Evolutionary conservation across 164 flowering plant species (phyloP).

Genomic region (Chimonanthus praecox): DNA sequence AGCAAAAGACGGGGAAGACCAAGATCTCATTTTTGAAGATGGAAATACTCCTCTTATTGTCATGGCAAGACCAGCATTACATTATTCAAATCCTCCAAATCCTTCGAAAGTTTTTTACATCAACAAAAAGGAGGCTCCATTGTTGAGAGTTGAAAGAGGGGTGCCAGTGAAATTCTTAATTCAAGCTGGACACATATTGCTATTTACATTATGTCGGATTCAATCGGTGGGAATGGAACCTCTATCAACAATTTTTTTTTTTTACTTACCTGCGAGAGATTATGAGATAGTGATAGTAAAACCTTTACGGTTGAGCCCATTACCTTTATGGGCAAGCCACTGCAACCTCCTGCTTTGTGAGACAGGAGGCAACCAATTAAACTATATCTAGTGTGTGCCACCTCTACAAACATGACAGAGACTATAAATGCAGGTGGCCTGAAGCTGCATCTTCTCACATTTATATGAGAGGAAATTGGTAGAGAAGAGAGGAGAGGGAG

Average conservation of each 20-base stretch:
- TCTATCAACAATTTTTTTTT: constrained; percentile 32
- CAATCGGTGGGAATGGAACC: constrained; percentile 91
- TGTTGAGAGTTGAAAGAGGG: constrained; percentile 89
- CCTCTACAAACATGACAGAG: constrained; percentile 36
- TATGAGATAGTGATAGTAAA: too few species aligned
- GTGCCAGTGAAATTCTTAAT: constrained; percentile 84
- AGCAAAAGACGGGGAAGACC: constrained; percentile 81
- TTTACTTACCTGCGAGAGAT: too few species aligned
- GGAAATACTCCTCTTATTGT: constrained; percentile 67
- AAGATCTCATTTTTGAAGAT: constrained; percentile 77
- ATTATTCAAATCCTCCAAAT: constrained; percentile 86
- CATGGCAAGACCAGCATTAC: constrained; percentile 54
- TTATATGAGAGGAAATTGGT: too few species aligned
- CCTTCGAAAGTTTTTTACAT: constrained; percentile 80
- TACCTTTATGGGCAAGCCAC: too few species aligned
- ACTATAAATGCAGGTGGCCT: constrained; percentile 83
- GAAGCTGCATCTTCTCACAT: constrained; percentile 23
- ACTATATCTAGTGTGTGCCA: too few species aligned
- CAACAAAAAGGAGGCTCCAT: constrained; percentile 91
- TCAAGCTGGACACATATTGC: constrained; percentile 97
- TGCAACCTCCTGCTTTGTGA: too few species aligned
- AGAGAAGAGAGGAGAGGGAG: too few species aligned
- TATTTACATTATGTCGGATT: constrained; percentile 79
- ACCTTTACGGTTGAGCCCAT: too few species aligned
- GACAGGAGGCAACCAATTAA: too few species aligned